Percentiles rank a stretch among this genome's conserved stretches.
Conservation (phyloP, 441 rosid genomes). For the Corymbia calophylla region DNA sequence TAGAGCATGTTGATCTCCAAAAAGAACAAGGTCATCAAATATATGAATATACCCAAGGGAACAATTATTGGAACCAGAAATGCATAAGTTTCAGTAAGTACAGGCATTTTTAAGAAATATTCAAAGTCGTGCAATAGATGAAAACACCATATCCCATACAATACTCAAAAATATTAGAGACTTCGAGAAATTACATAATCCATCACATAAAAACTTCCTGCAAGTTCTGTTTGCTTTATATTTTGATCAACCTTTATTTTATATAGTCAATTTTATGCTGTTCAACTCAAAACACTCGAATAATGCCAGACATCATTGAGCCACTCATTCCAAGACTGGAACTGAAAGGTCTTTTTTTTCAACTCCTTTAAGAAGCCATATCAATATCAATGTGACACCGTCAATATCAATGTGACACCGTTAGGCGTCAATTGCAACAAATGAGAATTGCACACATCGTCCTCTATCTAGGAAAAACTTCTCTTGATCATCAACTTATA, state of each 20-base stretch:
- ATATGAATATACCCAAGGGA: background rate
- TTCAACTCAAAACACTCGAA: background rate
- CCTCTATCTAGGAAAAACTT: background rate
- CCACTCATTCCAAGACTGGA: background rate
- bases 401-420: background rate
- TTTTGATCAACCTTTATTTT: background rate
- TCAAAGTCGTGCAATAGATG: background rate
- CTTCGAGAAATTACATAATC: background rate
- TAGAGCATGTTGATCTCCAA: background rate
- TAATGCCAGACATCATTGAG: background rate
- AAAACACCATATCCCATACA: background rate
- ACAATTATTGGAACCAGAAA: background rate
- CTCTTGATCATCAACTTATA: background rate
- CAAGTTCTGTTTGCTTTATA: background rate
- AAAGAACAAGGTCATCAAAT: background rate
- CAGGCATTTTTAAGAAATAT: background rate
- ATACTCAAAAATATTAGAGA: background rate
- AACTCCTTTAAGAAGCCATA: background rate
- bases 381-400: background rate
- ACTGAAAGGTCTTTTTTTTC: background rate
- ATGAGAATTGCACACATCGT: background rate
- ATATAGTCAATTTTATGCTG: background rate
- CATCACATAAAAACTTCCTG: background rate
- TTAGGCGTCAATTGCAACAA: background rate
- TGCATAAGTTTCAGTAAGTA: background rate